Evolutionary conservation across 2,329 filamentous ascomycete species (phyloP).

Genomic region (Tolypocladium capitatum): DNA sequence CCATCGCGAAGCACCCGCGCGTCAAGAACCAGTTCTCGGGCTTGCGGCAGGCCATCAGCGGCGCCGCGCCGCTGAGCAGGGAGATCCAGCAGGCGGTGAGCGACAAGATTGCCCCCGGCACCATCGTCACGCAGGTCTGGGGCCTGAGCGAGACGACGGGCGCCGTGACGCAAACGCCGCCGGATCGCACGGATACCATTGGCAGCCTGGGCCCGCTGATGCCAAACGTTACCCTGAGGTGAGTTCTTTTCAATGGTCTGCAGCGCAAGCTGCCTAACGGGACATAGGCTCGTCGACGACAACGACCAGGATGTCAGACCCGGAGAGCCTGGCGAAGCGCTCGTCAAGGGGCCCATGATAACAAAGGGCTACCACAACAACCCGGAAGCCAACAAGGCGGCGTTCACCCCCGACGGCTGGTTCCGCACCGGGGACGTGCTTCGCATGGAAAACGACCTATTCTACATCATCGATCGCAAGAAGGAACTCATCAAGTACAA

Average conservation of each 20-base stretch:
- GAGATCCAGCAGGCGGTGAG: slow-evolving; percentile 38
- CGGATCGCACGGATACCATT: slow-evolving; percentile 25
- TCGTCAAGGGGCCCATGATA: slow-evolving; percentile 57
- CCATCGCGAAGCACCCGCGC: slow-evolving; percentile 41
- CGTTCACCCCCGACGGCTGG: slow-evolving; percentile 42
- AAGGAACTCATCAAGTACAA: slow-evolving; percentile 50
- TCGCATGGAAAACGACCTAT: slow-evolving; percentile 53
- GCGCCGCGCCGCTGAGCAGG: slow-evolving; percentile 42
- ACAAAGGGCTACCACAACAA: slow-evolving; percentile 64
- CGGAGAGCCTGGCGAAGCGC: slow-evolving; percentile 43
- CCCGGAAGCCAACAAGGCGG: slow-evolving; percentile 46
- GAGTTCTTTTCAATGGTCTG: slow-evolving; percentile 3
- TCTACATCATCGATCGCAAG: slow-evolving; percentile 70
- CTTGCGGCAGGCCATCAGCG: slow-evolving; percentile 33
- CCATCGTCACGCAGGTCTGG: slow-evolving; percentile 39
- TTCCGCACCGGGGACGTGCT: slow-evolving; percentile 75
- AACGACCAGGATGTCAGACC: slow-evolving; percentile 23
- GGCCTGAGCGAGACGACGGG: slow-evolving; percentile 44
- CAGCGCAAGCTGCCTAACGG: neutral
- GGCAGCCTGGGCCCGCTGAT: slow-evolving; percentile 28
- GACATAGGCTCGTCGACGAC: slow-evolving; percentile 24
- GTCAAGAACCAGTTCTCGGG: slow-evolving; percentile 42
- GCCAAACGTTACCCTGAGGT: slow-evolving; percentile 16
- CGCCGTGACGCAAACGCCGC: slow-evolving; percentile 30
- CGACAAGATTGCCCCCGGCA: slow-evolving; percentile 29